Conservation (phyloP, 257 asterid genomes). For the Solanum piurae region DNA sequence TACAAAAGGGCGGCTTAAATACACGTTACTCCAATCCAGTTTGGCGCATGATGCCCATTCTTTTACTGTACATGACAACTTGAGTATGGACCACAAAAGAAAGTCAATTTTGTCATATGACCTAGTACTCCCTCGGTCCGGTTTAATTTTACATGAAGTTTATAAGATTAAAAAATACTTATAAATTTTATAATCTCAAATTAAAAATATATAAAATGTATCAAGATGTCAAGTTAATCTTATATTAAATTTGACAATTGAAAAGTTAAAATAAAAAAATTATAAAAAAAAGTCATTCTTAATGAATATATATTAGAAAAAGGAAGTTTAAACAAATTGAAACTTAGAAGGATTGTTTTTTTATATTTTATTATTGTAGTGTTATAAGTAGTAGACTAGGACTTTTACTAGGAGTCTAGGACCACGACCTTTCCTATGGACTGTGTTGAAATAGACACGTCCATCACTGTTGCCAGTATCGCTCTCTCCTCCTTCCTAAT, state of each 20-base stretch:
- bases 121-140: background rate
- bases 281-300: too few species aligned
- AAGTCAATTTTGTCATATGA: background rate
- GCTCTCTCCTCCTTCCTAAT: background rate
- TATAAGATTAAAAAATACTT: too few species aligned
- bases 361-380: background rate
- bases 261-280: too few species aligned
- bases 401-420: background rate
- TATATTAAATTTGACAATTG: too few species aligned
- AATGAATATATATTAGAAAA: too few species aligned
- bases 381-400: background rate
- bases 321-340: background rate
- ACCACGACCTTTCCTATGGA: background rate
- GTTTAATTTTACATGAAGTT: too few species aligned
- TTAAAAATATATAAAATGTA: too few species aligned
- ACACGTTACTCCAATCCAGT: background rate
- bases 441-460: background rate
- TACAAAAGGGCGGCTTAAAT: background rate
- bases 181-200: too few species aligned
- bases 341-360: too few species aligned
- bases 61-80: background rate
- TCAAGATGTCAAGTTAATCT: background rate
- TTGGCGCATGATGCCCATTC: background rate
- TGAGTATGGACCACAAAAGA: background rate
- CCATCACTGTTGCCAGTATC: background rate